phyloP scores from a whole-genome alignment of 495 filamentous ascomycete species.

The Annulohypoxylon stygium region DNA sequence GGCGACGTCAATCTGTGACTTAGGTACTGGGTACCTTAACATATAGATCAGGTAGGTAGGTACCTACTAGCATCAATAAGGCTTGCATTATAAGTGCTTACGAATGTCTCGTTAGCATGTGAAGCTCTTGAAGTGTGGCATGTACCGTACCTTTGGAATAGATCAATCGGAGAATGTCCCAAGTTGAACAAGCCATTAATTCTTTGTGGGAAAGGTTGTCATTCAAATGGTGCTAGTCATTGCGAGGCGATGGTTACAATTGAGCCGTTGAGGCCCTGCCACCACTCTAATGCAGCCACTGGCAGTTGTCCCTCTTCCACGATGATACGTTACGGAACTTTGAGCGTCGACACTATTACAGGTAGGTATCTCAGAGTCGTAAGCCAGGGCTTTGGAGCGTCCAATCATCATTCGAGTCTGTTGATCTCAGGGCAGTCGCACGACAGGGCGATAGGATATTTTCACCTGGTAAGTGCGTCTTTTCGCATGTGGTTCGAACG shows the following conservation, averaged over 20 bases:
- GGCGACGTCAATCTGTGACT: neutral
- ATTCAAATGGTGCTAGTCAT: neutral
- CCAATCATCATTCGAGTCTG: constrained; percentile 18
- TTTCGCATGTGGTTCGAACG: constrained; percentile 11
- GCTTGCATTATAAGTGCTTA: neutral
- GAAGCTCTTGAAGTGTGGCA: neutral
- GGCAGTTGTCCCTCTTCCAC: constrained; percentile 25
- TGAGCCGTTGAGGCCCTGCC: constrained; percentile 28
- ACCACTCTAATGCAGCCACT: constrained; percentile 33
- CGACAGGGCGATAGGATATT: constrained; percentile 23
- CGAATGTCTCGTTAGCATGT: neutral
- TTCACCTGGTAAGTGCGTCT: constrained; percentile 11
- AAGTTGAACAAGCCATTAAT: neutral
- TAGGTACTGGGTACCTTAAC: neutral
- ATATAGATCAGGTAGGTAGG: no score
- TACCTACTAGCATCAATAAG: neutral
- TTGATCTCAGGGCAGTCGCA: constrained; percentile 17
- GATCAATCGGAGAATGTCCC: neutral
- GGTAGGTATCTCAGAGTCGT: constrained; percentile 13
- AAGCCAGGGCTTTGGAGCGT: constrained; percentile 11
- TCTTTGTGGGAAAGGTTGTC: neutral
- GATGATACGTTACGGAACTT: constrained; percentile 22
- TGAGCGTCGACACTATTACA: constrained; percentile 1
- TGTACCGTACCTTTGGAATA: neutral
- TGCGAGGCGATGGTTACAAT: constrained; percentile 17